Percentiles rank a stretch among this genome's conserved stretches.
Conservation (phyloP, 495 filamentous ascomycete genomes). For the Talaromyces stipitatus region DNA sequence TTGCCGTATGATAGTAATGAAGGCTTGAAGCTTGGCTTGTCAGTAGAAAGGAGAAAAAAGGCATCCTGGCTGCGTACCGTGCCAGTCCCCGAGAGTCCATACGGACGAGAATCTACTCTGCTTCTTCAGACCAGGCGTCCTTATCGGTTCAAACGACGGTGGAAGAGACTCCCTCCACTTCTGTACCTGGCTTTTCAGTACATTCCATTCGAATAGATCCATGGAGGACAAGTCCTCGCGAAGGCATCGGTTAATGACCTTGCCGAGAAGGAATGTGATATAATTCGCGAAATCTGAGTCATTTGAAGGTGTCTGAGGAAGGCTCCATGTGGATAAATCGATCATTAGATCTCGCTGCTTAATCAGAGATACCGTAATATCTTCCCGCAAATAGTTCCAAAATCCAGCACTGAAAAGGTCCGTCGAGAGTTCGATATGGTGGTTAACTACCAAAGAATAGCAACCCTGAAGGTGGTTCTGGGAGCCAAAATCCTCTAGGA, state of each 20-base stretch:
- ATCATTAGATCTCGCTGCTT: slow-evolving; percentile 24
- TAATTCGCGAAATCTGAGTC: slow-evolving; percentile 25
- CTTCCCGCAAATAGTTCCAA: slow-evolving; percentile 34
- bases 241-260: slow-evolving; percentile 23
- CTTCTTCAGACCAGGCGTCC: background rate
- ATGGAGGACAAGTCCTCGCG: background rate
- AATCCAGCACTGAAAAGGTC: slow-evolving; percentile 23
- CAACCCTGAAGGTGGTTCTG: slow-evolving; percentile 21
- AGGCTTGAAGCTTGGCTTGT: slow-evolving; percentile 12
- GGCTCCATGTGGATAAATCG: slow-evolving; percentile 11
- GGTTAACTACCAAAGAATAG: slow-evolving; percentile 17
- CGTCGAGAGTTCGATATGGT: slow-evolving; percentile 6
- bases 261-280: slow-evolving; percentile 22
- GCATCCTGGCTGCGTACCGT: slow-evolving; percentile 21
- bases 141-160: slow-evolving; percentile 16
- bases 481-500: slow-evolving; percentile 12
- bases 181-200: slow-evolving; percentile 10
- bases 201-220: slow-evolving; percentile 3
- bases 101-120: slow-evolving; percentile 12
- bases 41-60: no score
- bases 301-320: slow-evolving; percentile 4
- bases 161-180: slow-evolving; percentile 13
- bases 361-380: slow-evolving; percentile 29
- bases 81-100: slow-evolving; percentile 19
- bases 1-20: slow-evolving; percentile 23